phyloP scores from a whole-genome alignment of 2,329 filamentous ascomycete genomes.

The Colletotrichum salicis region DNA sequence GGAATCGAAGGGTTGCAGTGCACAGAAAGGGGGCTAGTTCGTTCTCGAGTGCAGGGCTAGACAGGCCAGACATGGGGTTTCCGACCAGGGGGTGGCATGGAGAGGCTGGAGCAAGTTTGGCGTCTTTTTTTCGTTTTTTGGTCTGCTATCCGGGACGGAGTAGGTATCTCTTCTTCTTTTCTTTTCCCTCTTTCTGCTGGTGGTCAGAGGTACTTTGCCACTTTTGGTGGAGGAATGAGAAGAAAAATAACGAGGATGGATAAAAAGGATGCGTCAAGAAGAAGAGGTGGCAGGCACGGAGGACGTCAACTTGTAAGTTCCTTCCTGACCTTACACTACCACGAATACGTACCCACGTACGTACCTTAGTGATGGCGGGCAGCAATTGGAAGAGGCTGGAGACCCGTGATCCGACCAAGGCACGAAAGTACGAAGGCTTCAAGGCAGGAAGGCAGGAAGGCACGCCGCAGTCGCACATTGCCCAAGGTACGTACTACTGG shows the following conservation, averaged over 20 bases:
- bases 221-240: background rate
- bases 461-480: background rate
- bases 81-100: constrained; percentile 25
- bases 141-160: no score
- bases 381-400: background rate
- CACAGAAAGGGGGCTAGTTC: constrained; percentile 35
- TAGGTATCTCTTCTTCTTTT: background rate
- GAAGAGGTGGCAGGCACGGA: background rate
- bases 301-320: no score
- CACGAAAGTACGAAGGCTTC: background rate
- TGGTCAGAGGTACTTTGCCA: no score
- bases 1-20: constrained; percentile 36
- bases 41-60: constrained; percentile 33
- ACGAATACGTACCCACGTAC: background rate
- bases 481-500: background rate
- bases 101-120: constrained; percentile 14
- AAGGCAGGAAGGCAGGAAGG: no score
- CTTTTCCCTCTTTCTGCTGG: background rate
- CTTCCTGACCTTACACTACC: background rate
- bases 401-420: background rate
- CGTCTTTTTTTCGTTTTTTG: background rate
- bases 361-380: no score
- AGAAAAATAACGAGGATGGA: background rate
- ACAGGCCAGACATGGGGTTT: constrained; percentile 33
- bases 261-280: background rate